Evolutionary conservation across 2,329 filamentous ascomycete genomes (phyloP).

Genomic region (Sporothrix brunneoviolacea): DNA sequence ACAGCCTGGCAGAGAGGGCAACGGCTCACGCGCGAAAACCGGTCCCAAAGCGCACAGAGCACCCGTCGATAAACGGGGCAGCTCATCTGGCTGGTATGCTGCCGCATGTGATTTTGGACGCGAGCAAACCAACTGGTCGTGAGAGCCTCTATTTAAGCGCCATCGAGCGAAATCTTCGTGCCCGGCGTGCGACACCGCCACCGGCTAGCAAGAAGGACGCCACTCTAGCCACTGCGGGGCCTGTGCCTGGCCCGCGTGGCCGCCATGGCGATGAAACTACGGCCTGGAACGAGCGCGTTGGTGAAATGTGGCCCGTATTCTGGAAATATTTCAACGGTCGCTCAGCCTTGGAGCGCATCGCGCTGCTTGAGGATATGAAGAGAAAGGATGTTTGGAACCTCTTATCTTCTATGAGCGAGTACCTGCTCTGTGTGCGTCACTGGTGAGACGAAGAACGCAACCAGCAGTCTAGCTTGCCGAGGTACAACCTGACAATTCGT

Average conservation of each 20-base stretch:
- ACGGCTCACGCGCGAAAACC: conserved; percentile 48
- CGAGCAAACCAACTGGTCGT: conserved; percentile 68
- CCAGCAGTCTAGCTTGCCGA: no score
- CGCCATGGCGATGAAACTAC: conserved; percentile 11
- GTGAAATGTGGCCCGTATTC: conserved; percentile 64
- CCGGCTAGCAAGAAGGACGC: conserved; percentile 14
- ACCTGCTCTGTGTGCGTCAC: conserved; percentile 60
- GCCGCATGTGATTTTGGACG: conserved; percentile 67
- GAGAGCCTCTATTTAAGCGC: conserved; percentile 68
- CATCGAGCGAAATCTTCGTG: conserved; percentile 44
- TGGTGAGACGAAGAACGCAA: conserved; percentile 43
- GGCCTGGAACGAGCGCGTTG: conserved; percentile 46
- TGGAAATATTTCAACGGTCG: conserved; percentile 84
- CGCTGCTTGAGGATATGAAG: conserved; percentile 79
- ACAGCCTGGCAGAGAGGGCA: conserved; percentile 49
- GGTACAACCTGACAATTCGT: no score
- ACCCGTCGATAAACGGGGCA: conserved; percentile 51
- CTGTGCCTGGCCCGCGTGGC: not conserved
- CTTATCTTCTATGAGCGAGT: conserved; percentile 59
- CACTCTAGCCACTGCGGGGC: not conserved
- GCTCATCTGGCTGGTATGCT: conserved; percentile 49
- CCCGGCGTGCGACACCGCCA: conserved; percentile 16
- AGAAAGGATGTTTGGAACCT: conserved; percentile 70
- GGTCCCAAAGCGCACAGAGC: conserved; percentile 41
- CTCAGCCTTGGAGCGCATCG: conserved; percentile 78